Evolutionary conservation across 306 rosid species (phyloP).

Genomic region (Cyamopsis tetragonoloba): DNA sequence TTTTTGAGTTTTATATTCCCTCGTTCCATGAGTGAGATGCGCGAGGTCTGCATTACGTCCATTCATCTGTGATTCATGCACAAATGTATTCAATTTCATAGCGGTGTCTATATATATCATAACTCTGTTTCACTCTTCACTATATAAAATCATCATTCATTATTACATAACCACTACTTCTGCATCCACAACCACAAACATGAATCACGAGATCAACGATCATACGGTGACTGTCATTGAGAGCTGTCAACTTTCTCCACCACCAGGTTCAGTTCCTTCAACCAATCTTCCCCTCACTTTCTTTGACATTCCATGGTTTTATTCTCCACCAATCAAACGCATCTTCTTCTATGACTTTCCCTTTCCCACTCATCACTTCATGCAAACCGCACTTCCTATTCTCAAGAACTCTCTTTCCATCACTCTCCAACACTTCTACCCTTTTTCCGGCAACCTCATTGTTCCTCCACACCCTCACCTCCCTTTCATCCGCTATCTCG

Average conservation of each 20-base stretch:
- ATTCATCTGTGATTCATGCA: too few species aligned
- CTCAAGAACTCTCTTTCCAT: constrained; percentile 42
- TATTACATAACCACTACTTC: too few species aligned
- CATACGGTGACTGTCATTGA: neutral
- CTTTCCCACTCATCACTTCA: constrained; percentile 19
- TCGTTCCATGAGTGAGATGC: too few species aligned
- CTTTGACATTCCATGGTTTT: constrained; percentile 39
- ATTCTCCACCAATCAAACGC: constrained; percentile 8
- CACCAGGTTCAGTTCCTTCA: constrained; percentile 20
- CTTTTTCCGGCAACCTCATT: constrained; percentile 21
- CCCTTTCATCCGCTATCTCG: constrained; percentile 25
- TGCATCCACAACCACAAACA: neutral
- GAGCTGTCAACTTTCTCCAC: constrained; percentile 23
- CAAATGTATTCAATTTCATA: too few species aligned
- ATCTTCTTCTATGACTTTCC: constrained; percentile 38
- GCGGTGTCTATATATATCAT: too few species aligned
- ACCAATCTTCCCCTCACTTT: constrained; percentile 35
- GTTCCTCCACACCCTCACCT: constrained; percentile 14
- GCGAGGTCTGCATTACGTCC: too few species aligned
- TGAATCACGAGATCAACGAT: neutral
- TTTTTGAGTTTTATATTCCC: too few species aligned
- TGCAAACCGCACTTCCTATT: constrained; percentile 27
- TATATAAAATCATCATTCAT: too few species aligned
- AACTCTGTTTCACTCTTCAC: too few species aligned
- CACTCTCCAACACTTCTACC: constrained; percentile 42